Conservation (phyloP, 129 eudicot genomes). For the Calendula officinalis region DNA sequence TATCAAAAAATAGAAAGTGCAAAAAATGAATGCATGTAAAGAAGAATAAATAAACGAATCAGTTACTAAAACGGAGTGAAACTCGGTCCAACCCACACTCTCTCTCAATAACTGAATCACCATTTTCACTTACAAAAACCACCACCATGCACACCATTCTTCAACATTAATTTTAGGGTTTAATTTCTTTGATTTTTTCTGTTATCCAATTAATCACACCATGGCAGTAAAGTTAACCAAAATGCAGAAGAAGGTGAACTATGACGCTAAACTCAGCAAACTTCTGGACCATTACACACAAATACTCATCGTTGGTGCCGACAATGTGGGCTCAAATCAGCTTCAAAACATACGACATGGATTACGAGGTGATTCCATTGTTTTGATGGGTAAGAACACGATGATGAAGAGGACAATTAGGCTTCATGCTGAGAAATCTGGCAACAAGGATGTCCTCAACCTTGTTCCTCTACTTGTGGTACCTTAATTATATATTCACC, state of each 20-base stretch:
- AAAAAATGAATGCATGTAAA: background rate
- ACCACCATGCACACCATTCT: background rate
- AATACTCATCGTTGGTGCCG: constrained; percentile 48
- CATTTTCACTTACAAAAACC: constrained; percentile 13
- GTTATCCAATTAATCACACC: background rate
- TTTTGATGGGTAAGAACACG: constrained; percentile 66
- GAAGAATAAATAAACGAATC: constrained; percentile 4
- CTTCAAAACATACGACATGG: constrained; percentile 52
- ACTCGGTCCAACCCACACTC: constrained; percentile 37
- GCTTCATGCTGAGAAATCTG: constrained; percentile 48
- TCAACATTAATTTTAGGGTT: background rate
- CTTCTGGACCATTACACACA: constrained; percentile 46
- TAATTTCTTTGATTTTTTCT: background rate
- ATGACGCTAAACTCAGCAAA: constrained; percentile 46
- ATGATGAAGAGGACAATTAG: constrained; percentile 56
- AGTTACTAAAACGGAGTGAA: constrained; percentile 26
- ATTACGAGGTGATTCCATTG: constrained; percentile 50
- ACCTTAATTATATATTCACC: background rate
- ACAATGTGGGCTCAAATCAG: constrained; percentile 68
- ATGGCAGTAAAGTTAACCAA: constrained; percentile 53
- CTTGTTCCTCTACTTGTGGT: constrained; percentile 54
- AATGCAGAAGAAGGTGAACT: constrained; percentile 43
- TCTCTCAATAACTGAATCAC: constrained; percentile 27
- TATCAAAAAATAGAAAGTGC: background rate
- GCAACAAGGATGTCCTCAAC: constrained; percentile 29